Evolutionary conservation across 768 basidiomycete species (phyloP), one percentile per base, ranked within the genome.

Genomic region (Punctularia strigosozonata): DNA sequence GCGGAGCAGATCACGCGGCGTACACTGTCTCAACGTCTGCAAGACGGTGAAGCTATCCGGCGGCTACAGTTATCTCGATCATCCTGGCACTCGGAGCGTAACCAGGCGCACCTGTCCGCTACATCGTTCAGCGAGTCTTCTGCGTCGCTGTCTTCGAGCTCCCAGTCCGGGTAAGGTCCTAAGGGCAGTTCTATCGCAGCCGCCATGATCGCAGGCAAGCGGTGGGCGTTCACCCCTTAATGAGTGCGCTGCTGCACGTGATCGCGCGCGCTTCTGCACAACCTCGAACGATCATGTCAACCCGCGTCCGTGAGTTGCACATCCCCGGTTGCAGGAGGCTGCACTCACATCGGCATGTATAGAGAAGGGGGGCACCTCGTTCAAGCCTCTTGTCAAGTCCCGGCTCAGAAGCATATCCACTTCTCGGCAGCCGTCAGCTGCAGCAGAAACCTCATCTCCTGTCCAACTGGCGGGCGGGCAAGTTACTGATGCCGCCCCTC

Each of bases 331-430:
- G 25, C 34, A 19, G 5, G n/a, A 37, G 33, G 6, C 21, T n/a
- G n/a, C 31, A 38, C 33, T n/a, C 39, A 47, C 37, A 39, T 34
- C 46, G 3, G 37, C 28, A 12, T 28, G 15, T 36, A 20, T 47
- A 86, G 82, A 85, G 53, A 86, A 86, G 53, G 82, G 82, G 13
- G 64, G 69, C 6, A 68, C 75, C 4, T 55, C 83, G 39, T 86
- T 86, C 48, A 71, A 69, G 50, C 82, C 82, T n/a, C 65, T 80
- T 3, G 64, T 60, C 12, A 79, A 75, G 51, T 57, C 71, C 6
- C 65, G 79, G 34, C 48, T n/a, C 47, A 53, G 37, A 36, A 44
- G 36, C 19, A 30, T 37, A 2, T 55, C 57, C n/a, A 45, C 39
- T 4, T 41, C 45, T 12, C 51, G 50, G 7, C 52, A 53, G 14